Evolutionary conservation across 83 land plant species (phyloP), one percentile per base, ranked within the genome.

Genomic region (Picea abies): DNA sequence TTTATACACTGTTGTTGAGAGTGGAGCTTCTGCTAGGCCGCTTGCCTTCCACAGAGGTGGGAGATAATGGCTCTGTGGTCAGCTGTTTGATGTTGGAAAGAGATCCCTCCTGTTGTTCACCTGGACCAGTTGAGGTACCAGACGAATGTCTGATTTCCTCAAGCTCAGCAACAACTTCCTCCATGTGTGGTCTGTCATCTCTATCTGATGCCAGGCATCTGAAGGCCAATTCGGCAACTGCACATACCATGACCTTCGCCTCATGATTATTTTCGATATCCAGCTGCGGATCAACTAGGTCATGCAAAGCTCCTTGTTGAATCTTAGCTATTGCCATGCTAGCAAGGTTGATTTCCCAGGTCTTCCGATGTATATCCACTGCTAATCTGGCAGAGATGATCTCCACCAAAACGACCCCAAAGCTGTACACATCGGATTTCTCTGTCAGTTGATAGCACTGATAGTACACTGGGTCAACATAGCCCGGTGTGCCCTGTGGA

Each of bases 401-500:
- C 91, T 95, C 97, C 78, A 91, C n/a, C 79, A 95, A 68, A 79
- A 95, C 97, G 26, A 95, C 97, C 20, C 97, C 97, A 39, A 93
- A 93, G 82, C 96, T 93, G 84, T 95, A 95, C 86, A 95, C 92
- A 65, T 95, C 97, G 81, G 96, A 93, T 91, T 95, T 93, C 80
- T 93, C 96, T 16, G 92, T 89, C 75, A 95, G 82, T 82, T 88
- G 86, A 67, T 89, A 95, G 32, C 90, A 88, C 58, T 88, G 82
- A 83, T 90, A 88, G 63, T 93, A 93, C 19, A 91, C 94, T 64
- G 97, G 97, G 25, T 95, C 97, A 23, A 93, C 37, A 80, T 95
- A 95, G 4, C 97, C 97, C 9, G 96, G 97, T 35, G 35, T 35
- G 35, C 35, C 35, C 35, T 35, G 35, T 35, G 35, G 35, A 35